Evolutionary conservation across 1,139 yeast species (phyloP).

Genomic region (Geotrichum histeridarum): DNA sequence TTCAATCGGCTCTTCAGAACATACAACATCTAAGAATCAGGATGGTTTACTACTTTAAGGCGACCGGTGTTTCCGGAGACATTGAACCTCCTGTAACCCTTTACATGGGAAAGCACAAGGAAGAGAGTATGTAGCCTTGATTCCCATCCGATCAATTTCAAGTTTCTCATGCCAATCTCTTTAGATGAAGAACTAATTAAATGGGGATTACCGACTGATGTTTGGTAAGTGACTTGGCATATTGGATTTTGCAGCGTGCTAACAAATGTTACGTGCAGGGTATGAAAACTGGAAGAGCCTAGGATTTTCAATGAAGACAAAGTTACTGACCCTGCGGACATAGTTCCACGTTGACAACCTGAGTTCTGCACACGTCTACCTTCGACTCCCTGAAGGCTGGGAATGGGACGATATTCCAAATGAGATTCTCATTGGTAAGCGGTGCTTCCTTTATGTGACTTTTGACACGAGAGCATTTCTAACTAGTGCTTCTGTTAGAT

Average conservation of each 20-base stretch:
- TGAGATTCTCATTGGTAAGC: slow-evolving; percentile 40
- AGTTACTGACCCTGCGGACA: not conserved
- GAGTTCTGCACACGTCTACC: slow-evolving; percentile 77
- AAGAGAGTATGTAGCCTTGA: slow-evolving; percentile 45
- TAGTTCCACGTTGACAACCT: slow-evolving; percentile 72
- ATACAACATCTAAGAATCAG: not conserved
- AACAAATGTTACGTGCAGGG: slow-evolving; percentile 6
- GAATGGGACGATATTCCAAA: slow-evolving; percentile 48
- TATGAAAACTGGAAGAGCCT: not conserved
- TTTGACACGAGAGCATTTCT: not conserved
- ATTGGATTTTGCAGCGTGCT: not conserved
- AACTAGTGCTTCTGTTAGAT: slow-evolving; percentile 35
- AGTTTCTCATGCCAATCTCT: not conserved
- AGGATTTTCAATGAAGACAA: not conserved
- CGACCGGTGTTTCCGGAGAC: slow-evolving; percentile 40
- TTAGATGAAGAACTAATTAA: slow-evolving; percentile 61
- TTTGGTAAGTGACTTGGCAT: slow-evolving; percentile 47
- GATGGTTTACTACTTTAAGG: slow-evolving; percentile 59
- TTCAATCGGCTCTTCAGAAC: too few relatives aligned
- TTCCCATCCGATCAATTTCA: slow-evolving; percentile 33
- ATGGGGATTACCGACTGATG: slow-evolving; percentile 61
- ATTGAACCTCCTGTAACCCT: slow-evolving; percentile 38
- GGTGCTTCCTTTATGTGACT: not conserved
- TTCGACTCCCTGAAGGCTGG: slow-evolving; percentile 48
- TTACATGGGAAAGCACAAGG: slow-evolving; percentile 73